Conservation (phyloP, 2,329 filamentous ascomycete genomes). For the Phialophora macrospora region DNA sequence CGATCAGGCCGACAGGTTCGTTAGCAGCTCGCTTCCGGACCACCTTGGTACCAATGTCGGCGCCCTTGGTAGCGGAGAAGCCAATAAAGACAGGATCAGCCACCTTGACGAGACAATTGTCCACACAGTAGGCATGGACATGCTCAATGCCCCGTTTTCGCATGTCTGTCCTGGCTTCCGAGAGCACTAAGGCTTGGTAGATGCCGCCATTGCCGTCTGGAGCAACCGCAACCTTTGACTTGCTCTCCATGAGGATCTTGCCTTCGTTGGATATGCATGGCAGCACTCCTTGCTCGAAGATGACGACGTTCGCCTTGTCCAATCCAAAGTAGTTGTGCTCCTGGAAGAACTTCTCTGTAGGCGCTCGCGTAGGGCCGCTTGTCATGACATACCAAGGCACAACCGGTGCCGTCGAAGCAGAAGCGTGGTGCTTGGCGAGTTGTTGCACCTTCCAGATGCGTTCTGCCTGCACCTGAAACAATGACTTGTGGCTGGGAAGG, state of each 20-base stretch:
- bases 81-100: constrained; percentile 95
- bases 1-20: constrained; percentile 91
- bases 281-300: constrained; percentile 96
- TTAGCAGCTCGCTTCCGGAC: constrained; percentile 96
- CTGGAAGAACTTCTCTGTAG: constrained; percentile 92
- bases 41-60: constrained; percentile 98
- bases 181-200: constrained; percentile 85
- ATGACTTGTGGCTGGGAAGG: constrained; percentile 85
- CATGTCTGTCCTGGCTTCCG: constrained; percentile 85
- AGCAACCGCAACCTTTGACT: constrained; percentile 88
- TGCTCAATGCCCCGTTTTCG: constrained; percentile 86
- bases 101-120: constrained; percentile 99
- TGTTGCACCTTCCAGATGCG: constrained; percentile 84
- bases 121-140: constrained; percentile 96
- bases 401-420: constrained; percentile 61
- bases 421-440: constrained; percentile 73
- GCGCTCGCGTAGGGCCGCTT: constrained; percentile 86
- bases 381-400: constrained; percentile 99
- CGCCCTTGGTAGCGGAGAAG: constrained; percentile 83
- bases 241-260: constrained; percentile 92
- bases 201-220: constrained; percentile 97
- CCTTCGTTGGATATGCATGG: constrained; percentile 97
- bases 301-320: constrained; percentile 78
- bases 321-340: constrained; percentile 91
- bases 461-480: constrained; percentile 98